Base-by-base conservation (phyloP, 768 basidiomycete species). In the Calvatia gigantea region DNA sequence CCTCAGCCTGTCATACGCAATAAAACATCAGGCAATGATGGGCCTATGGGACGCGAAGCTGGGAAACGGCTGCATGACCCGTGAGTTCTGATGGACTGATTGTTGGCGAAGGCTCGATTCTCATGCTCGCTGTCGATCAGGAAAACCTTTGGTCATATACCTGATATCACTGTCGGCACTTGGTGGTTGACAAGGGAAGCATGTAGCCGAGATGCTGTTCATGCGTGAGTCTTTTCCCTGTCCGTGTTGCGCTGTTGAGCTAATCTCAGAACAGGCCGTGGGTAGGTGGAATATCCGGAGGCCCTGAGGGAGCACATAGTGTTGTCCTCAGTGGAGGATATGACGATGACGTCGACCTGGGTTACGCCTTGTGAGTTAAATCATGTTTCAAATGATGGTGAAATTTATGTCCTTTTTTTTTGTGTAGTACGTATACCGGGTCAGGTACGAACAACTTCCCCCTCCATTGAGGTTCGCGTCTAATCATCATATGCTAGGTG, bases 321-420 rank as follows among this genome's bases (percentile, higher is more conserved):
- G 81, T 97, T 12, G 93, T 89, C 2, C 79, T 96, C 2, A 93
- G 90, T 37, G 94, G 94, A 9, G 94, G 91, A 1, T 94, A 94
- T 55, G 87, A 89, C 29, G 91, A 93, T 52, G 91, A 93, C 61
- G 80, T 93, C 15, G 91, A 94, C 59, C 67, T 84, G 14, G 91
- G 91, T 51, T 86, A 91, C 58, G 87, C 79, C 11, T 93, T 93
- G 90, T 91, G 64, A 70, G 89, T 82, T 28, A 6, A 3, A 7
- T 37, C 6, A 21, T n/a, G 14, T 27, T 46, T 32, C 31, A 27
- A 7, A 14, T 12, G 28, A 23, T n/a, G 0, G 12, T 14, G 9
- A 21, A 32, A 37, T 44, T 29, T 23, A 12, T 27, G n/a, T 41
- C 28, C 23, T 25, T 23, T 2, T 14, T 15, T 43, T 3, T 19